Percentiles rank a stretch among this genome's conserved stretches.
These are phyloP conservation scores for Zymoseptoria passerinii DNA, from an alignment of 2,329 filamentous ascomycete species.

Conservation along the genomic window DNA sequence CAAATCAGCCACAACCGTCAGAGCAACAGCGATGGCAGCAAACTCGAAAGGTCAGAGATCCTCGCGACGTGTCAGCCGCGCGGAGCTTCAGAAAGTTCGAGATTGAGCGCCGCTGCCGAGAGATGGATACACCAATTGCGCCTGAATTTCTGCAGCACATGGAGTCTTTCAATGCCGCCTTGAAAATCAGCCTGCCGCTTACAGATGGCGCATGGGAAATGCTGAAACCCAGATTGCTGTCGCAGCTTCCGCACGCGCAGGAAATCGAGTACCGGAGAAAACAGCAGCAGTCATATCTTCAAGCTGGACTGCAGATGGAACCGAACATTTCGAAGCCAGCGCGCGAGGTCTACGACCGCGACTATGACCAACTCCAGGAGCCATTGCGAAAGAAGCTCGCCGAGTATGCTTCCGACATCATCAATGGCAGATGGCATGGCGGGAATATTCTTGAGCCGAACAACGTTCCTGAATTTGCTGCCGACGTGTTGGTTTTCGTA, in stretches of 20 bases:
- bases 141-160: conserved; percentile 58
- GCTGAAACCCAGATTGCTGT: conserved; percentile 57
- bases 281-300: conserved; percentile 31
- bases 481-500: conserved; percentile 54
- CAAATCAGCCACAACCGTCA: conserved; percentile 3
- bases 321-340: conserved; percentile 43
- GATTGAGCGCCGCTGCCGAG: conserved; percentile 59
- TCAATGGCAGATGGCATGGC: conserved; percentile 55
- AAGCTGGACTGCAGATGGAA: conserved; percentile 39
- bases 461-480: conserved; percentile 60
- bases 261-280: conserved; percentile 43
- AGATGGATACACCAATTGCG: conserved; percentile 58
- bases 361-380: conserved; percentile 64
- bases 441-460: conserved; percentile 57
- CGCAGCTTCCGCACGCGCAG: conserved; percentile 59
- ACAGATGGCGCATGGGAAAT: conserved; percentile 62
- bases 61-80: conserved; percentile 54
- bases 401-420: conserved; percentile 61
- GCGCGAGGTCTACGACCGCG: conserved; percentile 55
- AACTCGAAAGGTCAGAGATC: conserved; percentile 43
- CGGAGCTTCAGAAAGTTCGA: conserved; percentile 58
- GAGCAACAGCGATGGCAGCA: conserved; percentile 12
- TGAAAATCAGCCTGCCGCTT: conserved; percentile 60
- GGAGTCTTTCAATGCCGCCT: conserved; percentile 64
- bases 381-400: conserved; percentile 58